Conservation (phyloP, 208 protist species). For the Leishmania braziliensis region DNA sequence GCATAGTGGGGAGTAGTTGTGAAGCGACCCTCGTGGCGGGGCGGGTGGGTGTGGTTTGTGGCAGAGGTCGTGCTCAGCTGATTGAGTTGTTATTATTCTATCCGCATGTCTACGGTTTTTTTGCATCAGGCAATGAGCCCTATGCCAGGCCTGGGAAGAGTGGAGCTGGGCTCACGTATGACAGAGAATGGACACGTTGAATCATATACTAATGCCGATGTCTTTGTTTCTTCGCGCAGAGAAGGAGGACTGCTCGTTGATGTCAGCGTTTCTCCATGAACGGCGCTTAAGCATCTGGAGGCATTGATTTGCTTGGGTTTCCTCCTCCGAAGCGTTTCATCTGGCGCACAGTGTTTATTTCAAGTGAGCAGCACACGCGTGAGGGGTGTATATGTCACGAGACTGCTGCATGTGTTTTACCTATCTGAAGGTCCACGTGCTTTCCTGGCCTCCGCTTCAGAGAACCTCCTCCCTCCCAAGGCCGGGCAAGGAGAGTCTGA, state of each 20-base stretch:
- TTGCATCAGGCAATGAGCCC: too few relatives aligned
- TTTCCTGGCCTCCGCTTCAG: not conserved
- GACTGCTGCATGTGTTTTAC: not conserved
- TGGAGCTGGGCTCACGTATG: too few relatives aligned
- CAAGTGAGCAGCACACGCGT: not conserved
- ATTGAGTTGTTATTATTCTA: too few relatives aligned
- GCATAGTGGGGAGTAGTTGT: too few relatives aligned
- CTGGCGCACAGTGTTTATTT: not conserved
- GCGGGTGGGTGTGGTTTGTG: too few relatives aligned
- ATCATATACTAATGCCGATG: too few relatives aligned
- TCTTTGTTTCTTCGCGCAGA: not conserved
- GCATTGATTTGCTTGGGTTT: not conserved
- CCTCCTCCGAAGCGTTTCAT: not conserved
- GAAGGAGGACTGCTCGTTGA: not conserved
- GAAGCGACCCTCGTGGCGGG: too few relatives aligned
- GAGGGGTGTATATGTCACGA: not conserved
- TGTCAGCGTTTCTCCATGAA: not conserved
- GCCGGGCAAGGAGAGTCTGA: not conserved
- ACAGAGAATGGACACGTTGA: too few relatives aligned
- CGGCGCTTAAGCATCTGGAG: not conserved
- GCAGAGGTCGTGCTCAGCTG: too few relatives aligned
- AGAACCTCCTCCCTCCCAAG: not conserved
- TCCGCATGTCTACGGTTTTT: too few relatives aligned
- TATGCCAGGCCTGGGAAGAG: too few relatives aligned
- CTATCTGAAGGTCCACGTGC: not conserved